Evolutionary conservation across 2,329 filamentous ascomycete genomes (phyloP), one percentile per base, ranked within the genome.

Genomic region (Pseudofabraea citricarpa): DNA sequence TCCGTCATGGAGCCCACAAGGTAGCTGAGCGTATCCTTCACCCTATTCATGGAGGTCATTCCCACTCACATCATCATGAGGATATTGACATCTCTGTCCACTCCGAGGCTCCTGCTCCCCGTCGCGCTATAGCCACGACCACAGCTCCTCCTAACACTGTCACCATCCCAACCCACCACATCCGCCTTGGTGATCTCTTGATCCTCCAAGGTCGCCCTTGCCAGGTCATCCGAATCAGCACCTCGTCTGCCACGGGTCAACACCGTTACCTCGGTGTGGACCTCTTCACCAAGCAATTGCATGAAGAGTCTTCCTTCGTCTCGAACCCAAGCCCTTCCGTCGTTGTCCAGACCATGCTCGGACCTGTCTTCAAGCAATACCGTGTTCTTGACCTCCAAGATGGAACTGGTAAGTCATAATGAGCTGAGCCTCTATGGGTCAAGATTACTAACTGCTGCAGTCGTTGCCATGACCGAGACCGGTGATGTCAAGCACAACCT

Each of bases 341-440:
- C 49, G 83, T 97, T 53, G 91, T 98, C 63, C 93, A 98, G 85
- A 97, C 91, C 75, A 97, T 98, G 90, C 87, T 95, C 57, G 93
- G 91, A 61, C 93, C 93, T 53, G 83, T 97, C 75, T 96, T 97
- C 89, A 97, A 97, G 89, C 93, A 97, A 81, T 98, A 98, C 85
- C 90, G 93, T 64, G 91, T 98, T 66, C 85, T 98, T 51, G 93
- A 98, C 77, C 85, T 98, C 70, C 84, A 90, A 69, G 87, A 95
- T 56, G 90, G 79, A 59, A 60, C 83, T 61, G 76, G 78, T 63
- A 71, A 73, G 58, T 52, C 24, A 13, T n/a, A 7, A 4, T 69
- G 19, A 3, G n/a, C 18, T 26, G 22, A 3, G 12, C 38, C 9
- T 3, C 9, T 45, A 15, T 36, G 12, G n/a, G n/a, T n/a, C n/a